Evolutionary conservation across 1,139 yeast species (phyloP).

Genomic region (Taphrina confusa): DNA sequence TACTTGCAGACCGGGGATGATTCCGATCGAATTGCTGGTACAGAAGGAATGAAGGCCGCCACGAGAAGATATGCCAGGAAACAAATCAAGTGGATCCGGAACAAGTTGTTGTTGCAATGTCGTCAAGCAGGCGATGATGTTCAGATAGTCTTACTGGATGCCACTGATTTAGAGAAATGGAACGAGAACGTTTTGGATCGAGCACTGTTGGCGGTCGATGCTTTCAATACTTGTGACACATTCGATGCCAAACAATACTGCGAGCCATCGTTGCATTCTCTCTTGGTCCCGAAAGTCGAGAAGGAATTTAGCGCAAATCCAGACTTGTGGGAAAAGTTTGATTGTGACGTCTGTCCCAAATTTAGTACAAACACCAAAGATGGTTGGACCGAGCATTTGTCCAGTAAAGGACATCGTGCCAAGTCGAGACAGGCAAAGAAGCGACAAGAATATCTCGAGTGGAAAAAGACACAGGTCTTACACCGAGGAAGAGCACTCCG

Average conservation of each 20-base stretch:
- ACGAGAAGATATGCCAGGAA: conserved; percentile 85
- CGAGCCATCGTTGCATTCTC: conserved; percentile 45
- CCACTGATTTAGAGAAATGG: conserved; percentile 72
- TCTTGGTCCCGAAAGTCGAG: conserved; percentile 45
- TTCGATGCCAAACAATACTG: conserved; percentile 5
- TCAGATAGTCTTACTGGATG: conserved; percentile 69
- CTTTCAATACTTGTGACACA: conserved; percentile 51
- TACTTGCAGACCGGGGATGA: conserved; percentile 54
- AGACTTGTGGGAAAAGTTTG: conserved; percentile 66
- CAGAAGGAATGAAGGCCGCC: conserved; percentile 75
- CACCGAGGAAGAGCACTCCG: not conserved
- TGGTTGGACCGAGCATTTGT: conserved; percentile 67
- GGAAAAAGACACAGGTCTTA: conserved; percentile 7
- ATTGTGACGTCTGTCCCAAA: conserved; percentile 67
- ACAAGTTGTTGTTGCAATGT: conserved; percentile 63
- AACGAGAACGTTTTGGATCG: conserved; percentile 55
- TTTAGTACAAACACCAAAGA: conserved; percentile 72
- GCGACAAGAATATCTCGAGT: conserved; percentile 31
- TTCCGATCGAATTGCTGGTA: conserved; percentile 37
- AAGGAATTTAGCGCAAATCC: conserved; percentile 43
- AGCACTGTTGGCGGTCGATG: conserved; percentile 56
- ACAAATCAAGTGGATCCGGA: conserved; percentile 91
- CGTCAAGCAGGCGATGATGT: conserved; percentile 53
- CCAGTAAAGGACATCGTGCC: conserved; percentile 62
- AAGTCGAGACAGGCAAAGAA: conserved; percentile 42